A percentile compares a stretch with the other conserved stretches of the same genome.
Evolutionary conservation across 495 filamentous ascomycete genomes (phyloP).

Genomic region (Penicillium riverlandense): DNA sequence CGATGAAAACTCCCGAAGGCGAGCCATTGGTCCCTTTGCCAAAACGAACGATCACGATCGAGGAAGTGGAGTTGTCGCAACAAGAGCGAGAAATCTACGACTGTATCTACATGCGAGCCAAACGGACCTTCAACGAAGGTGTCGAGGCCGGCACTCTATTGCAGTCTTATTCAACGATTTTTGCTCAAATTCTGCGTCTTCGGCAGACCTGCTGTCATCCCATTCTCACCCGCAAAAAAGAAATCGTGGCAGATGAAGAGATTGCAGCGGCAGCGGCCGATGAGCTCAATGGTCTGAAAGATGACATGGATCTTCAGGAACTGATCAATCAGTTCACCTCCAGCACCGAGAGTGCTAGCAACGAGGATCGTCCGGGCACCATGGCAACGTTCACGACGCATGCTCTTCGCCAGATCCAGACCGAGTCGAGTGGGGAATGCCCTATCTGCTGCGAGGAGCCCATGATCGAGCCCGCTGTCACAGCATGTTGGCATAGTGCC

Average conservation of each 20-base stretch:
- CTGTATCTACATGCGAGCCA: slow-evolving; percentile 75
- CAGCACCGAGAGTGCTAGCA: slow-evolving; percentile 51
- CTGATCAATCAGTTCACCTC: slow-evolving; percentile 77
- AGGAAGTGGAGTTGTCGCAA: slow-evolving; percentile 76
- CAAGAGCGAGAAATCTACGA: slow-evolving; percentile 88
- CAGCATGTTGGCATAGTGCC: slow-evolving; percentile 93
- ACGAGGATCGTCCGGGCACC: slow-evolving; percentile 23
- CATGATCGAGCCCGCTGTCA: slow-evolving; percentile 88
- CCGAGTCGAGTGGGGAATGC: slow-evolving; percentile 81
- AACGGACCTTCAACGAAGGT: slow-evolving; percentile 74
- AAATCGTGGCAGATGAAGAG: slow-evolving; percentile 80
- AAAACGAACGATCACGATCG: slow-evolving; percentile 70
- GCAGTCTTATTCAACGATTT: slow-evolving; percentile 91
- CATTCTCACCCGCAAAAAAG: slow-evolving; percentile 74
- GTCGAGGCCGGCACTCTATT: slow-evolving; percentile 87
- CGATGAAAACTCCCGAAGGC: slow-evolving; percentile 94
- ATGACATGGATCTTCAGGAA: slow-evolving; percentile 91
- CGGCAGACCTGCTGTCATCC: slow-evolving; percentile 95
- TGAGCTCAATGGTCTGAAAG: slow-evolving; percentile 68
- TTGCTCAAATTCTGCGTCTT: slow-evolving; percentile 91
- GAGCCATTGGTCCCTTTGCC: slow-evolving; percentile 80
- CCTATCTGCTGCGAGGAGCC: slow-evolving; percentile 92
- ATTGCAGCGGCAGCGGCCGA: slow-evolving; percentile 76
- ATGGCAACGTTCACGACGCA: slow-evolving; percentile 67
- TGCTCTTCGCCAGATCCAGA: slow-evolving; percentile 83